phyloP scores from a whole-genome alignment of 768 basidiomycete genomes.

The Stropharia rugosoannulata region DNA sequence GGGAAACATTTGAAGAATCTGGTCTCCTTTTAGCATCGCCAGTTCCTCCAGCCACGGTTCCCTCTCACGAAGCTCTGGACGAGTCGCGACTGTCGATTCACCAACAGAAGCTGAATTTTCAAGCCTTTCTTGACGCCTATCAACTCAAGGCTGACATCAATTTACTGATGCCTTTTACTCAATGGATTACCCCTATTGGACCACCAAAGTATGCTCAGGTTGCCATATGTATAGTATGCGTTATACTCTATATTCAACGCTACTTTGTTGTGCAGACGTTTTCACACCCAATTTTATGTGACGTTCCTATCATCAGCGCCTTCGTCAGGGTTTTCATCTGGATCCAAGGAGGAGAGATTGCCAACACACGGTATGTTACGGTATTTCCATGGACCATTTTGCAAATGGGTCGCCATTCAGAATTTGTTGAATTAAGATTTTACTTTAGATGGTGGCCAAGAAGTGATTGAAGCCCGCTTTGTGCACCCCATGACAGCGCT shows the following conservation, averaged over 20 bases:
- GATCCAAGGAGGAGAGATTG: constrained; percentile 53
- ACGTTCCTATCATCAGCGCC: constrained; percentile 50
- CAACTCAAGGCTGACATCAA: constrained; percentile 41
- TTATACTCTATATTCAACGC: neutral
- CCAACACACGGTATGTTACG: constrained; percentile 51
- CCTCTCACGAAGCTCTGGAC: constrained; percentile 44
- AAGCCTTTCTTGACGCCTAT: constrained; percentile 48
- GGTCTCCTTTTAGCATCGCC: constrained; percentile 62
- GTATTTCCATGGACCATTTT: neutral
- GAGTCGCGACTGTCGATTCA: constrained; percentile 57
- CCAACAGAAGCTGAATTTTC: constrained; percentile 47
- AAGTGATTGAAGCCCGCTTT: constrained; percentile 71
- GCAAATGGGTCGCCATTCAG: neutral
- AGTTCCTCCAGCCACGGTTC: constrained; percentile 9
- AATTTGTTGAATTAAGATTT: neutral
- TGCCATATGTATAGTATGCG: neutral
- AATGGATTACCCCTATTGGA: constrained; percentile 70
- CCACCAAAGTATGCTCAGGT: constrained; percentile 42
- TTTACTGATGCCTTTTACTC: constrained; percentile 65
- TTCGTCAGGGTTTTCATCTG: constrained; percentile 49
- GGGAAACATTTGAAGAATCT: constrained; percentile 79
- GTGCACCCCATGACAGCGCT: constrained; percentile 54
- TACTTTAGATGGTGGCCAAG: constrained; percentile 56
- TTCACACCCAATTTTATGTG: constrained; percentile 71
- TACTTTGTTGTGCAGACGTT: constrained; percentile 46